Percentiles rank a stretch among this genome's conserved stretches.
phyloP scores from a whole-genome alignment of 768 basidiomycete genomes.

The Coprinopsis sp. region DNA sequence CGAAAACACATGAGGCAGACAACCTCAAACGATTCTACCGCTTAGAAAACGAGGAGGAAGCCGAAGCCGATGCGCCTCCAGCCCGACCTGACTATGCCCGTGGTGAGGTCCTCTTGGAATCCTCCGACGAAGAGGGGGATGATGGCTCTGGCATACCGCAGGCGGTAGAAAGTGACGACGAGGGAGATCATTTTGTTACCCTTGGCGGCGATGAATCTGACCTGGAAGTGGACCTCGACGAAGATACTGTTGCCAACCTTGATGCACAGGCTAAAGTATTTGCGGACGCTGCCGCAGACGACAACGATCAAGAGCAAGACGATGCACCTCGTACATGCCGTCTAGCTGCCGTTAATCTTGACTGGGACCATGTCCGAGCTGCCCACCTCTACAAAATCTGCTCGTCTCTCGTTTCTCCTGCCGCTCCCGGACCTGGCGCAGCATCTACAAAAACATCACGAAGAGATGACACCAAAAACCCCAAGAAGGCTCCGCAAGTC shows the following conservation, averaged over 20 bases:
- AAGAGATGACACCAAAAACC: constrained; percentile 17
- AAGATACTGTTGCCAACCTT: constrained; percentile 63
- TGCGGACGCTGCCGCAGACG: constrained; percentile 44
- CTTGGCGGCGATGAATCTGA: constrained; percentile 44
- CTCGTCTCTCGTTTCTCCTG: constrained; percentile 73
- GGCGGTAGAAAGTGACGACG: constrained; percentile 40
- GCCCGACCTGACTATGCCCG: constrained; percentile 77
- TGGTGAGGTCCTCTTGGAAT: constrained; percentile 82
- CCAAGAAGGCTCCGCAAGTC: constrained; percentile 10
- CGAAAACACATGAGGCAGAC: constrained; percentile 67
- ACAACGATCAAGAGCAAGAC: constrained; percentile 31
- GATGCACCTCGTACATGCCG: constrained; percentile 55
- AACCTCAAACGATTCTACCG: constrained; percentile 79
- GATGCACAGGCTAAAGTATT: constrained; percentile 72
- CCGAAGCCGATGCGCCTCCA: constrained; percentile 28
- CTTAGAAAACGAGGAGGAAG: constrained; percentile 44
- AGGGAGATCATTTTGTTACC: constrained; percentile 43
- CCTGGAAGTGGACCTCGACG: constrained; percentile 81
- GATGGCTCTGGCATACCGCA: constrained; percentile 27
- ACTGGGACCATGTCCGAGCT: constrained; percentile 96
- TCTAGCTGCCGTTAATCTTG: constrained; percentile 89
- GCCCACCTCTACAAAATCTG: constrained; percentile 89
- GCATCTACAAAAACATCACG: constrained; percentile 9
- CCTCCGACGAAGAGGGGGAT: constrained; percentile 72
- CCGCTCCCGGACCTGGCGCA: constrained; percentile 37